These are phyloP conservation scores for Fusarium sp. DNA, from an alignment of 2,329 filamentous ascomycete species.

Conservation along the genomic window DNA sequence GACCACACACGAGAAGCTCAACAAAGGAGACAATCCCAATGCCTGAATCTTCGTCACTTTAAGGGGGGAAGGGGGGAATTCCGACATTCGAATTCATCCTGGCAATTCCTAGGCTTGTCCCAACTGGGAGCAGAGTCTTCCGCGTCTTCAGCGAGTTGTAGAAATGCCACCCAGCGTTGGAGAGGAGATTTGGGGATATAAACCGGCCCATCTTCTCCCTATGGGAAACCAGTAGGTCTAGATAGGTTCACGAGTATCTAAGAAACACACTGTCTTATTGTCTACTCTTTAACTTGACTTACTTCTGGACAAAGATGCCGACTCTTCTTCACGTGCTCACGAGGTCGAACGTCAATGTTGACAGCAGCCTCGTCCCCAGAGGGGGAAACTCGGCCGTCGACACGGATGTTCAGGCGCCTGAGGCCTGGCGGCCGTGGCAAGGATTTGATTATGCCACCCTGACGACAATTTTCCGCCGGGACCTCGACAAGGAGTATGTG, in stretches of 20 bases:
- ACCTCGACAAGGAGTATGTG: no score
- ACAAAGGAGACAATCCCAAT: no score
- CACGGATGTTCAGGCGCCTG: no score
- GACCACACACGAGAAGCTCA: no score
- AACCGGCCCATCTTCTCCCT: neutral
- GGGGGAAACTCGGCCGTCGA: neutral
- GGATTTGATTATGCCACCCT: no score
- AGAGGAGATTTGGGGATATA: neutral
- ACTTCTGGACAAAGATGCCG: neutral
- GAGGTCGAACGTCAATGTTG: neutral
- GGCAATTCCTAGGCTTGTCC: no score
- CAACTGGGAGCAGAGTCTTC: neutral
- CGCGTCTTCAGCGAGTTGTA: neutral
- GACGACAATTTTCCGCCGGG: no score
- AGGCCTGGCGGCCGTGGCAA: no score
- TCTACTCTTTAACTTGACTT: no score
- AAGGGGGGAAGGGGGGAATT: no score
- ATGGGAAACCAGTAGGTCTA: neutral
- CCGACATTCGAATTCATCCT: no score
- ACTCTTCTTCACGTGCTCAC: neutral
- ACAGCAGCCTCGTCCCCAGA: neutral
- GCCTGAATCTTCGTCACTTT: no score
- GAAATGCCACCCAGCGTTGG: neutral
- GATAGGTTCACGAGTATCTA: neutral
- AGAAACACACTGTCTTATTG: neutral